Evolutionary conservation across 805 yeast species (phyloP), one percentile per base, ranked within the genome.

Genomic region (Sungouiella thailandica): DNA sequence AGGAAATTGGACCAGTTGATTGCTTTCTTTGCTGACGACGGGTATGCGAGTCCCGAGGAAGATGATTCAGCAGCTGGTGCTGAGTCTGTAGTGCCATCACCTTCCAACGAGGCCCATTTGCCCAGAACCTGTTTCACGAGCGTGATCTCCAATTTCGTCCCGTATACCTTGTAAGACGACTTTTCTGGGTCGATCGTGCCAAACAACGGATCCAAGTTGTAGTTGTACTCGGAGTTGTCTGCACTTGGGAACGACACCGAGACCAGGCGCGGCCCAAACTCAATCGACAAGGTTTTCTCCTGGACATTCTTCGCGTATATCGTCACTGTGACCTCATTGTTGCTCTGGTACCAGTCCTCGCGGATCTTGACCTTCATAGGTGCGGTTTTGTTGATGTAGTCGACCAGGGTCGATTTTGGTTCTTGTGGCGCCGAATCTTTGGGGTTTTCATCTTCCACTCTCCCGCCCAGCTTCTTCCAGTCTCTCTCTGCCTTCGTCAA

Each of bases 111-210:
- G 19, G 67, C 60, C 95, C 95, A 84, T 33, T 74, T 70, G 4
- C 43, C 39, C 1, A 53, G 39, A 0, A 46, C 45, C 7, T 50
- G 53, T 52, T 88, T 88, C 17, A 29, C 51, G 25, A 89, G 58
- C n/a, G 55, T 55, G 7, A 88, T 52, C 55, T 90, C 97, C 3
- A 90, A 45, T 49, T 90, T 90, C 14, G 93, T 83, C 1, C 80
- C 64, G 48, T 74, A 78, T 2, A 88, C 72, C 9, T 62, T 68
- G 46, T 56, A 74, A 0, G 62, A 49, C 1, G 80, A 71, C 14
- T 58, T 43, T 0, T 50, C 53, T 1, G 78, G 62, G 17, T 60
- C 71, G 18, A 90, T 77, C 14, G 57, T 60, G 10, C 65, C 72
- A 34, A 53, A 71, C 23, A 85, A 59, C 2, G 76, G 78, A 7